Evolutionary conservation across 148 eudicot genomes (phyloP).

Genomic region (Amaranthus cruentus): DNA sequence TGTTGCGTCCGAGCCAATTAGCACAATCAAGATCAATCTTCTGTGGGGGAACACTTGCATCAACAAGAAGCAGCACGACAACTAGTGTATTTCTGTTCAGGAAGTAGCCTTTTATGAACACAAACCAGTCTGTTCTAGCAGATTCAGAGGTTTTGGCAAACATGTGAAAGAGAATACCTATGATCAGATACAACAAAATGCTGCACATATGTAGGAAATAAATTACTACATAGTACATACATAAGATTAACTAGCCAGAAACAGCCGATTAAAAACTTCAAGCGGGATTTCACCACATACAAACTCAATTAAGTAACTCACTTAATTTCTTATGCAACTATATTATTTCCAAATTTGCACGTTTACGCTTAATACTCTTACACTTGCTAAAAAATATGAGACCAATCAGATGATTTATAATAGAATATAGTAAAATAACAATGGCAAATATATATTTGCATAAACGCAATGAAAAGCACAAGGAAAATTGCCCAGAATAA

Average conservation of each 20-base stretch:
- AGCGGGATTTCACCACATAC: not conserved
- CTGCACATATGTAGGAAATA: not conserved
- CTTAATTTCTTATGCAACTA: not conserved
- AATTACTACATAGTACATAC: not conserved
- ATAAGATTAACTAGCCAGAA: not conserved
- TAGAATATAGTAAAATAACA: too few relatives aligned
- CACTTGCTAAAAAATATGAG: not conserved
- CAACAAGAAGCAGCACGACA: slow-evolving; percentile 72
- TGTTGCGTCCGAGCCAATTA: slow-evolving; percentile 93
- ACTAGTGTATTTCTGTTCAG: slow-evolving; percentile 75
- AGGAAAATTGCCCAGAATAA: too few relatives aligned
- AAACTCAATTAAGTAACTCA: not conserved
- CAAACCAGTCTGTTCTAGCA: slow-evolving; percentile 94
- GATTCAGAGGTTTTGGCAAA: slow-evolving; percentile 93
- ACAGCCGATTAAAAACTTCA: not conserved
- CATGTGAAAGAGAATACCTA: slow-evolving; percentile 28
- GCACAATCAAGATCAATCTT: slow-evolving; percentile 97
- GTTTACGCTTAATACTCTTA: not conserved
- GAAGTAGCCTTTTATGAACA: slow-evolving; percentile 97
- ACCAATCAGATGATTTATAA: not conserved
- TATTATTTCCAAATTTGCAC: not conserved
- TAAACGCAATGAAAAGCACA: too few relatives aligned
- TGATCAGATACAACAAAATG: not conserved
- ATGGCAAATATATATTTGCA: too few relatives aligned
- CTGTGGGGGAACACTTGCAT: slow-evolving; percentile 98